A percentile compares a stretch with the other conserved stretches of the same genome.
Conservation (phyloP, 768 basidiomycete genomes). For the Leccinum longicurvipes region DNA sequence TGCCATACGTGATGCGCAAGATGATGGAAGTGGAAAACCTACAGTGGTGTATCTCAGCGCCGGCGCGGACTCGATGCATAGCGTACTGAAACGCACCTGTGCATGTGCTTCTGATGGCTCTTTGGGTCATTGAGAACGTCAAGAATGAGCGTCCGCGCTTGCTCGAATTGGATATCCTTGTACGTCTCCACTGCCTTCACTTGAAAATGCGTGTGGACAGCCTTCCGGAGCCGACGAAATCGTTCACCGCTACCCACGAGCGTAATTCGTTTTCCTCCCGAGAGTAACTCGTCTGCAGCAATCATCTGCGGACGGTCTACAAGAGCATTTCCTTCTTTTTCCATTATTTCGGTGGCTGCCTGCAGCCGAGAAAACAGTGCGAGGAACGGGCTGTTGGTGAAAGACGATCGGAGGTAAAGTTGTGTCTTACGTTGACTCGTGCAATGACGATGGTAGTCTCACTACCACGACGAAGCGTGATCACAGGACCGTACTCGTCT, state of each 20-base stretch:
- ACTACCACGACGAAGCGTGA: conserved; percentile 49
- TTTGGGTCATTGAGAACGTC: conserved; percentile 34
- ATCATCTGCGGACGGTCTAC: conserved; percentile 51
- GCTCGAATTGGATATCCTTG: conserved; percentile 40
- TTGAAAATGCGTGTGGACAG: conserved; percentile 52
- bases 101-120: conserved; percentile 40
- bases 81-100: conserved; percentile 40
- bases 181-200: conserved; percentile 45
- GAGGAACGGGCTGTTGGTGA: not conserved
- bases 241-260: conserved; percentile 48
- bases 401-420: not conserved
- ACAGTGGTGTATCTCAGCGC: not conserved
- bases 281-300: conserved; percentile 52
- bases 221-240: conserved; percentile 54
- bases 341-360: conserved; percentile 60
- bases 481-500: conserved; percentile 55
- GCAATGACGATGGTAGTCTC: conserved; percentile 17
- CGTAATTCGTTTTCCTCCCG: conserved; percentile 51
- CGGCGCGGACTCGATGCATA: not conserved
- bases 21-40: conserved; percentile 30
- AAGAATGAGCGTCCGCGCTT: conserved; percentile 18
- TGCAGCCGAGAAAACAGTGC: conserved; percentile 15
- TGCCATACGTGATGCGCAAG: conserved; percentile 27
- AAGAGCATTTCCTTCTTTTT: conserved; percentile 51
- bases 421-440: conserved; percentile 14